Base-by-base conservation (phyloP, 352 stramenopile genomes). In the Globisporangium spinosum region DNA sequence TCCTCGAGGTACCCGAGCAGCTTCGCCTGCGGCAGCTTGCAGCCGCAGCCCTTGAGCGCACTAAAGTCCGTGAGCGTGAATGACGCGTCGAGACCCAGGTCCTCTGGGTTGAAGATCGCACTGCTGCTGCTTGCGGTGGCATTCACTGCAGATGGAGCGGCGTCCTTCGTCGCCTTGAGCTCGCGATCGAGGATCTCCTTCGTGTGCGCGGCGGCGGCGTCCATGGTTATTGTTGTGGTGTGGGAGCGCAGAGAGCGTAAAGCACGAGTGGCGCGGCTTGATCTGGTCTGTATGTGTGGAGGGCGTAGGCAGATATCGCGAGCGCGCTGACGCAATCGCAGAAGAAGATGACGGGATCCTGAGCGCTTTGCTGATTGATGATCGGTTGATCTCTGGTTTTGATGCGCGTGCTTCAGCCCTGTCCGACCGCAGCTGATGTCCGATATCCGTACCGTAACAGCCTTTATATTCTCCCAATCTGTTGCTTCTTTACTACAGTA, bases 11-110 rank as follows among this genome's bases (percentile, higher is more conserved):
- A 98, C 54, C 89, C 84, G 70, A 98, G 87, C 67, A 98, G 77
- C 79, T 98, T 96, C 60, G 87, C 77, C 74, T 98, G 94, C 27
- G 94, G 90, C 61, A 98, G 85, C 78, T 98, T 98, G 82, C 95
- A 98, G 77, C 93, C 95, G 88, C 95, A 98, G 76, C 95, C 95
- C 77, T 98, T 98, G 60, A 98, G 85, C 38, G 78, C 78, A 51
- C 83, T 95, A 68, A 91, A 96, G 67, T 94, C 80, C 35, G 87
- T 94, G 27, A 96, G 77, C 27, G 85, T 78, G 64, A 96, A 96
- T 69, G 91, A 85, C 62, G 78, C 65, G 56, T 89, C 79, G 8
- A 96, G 85, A 0, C 89, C 86, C 15, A 94, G 65, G 25, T 68
- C 69, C 63, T 72, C 74, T 0, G 88, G 88, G 57, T 91, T 73